phyloP scores from a whole-genome alignment of 345 rosid genomes.

The Salix udensis region DNA sequence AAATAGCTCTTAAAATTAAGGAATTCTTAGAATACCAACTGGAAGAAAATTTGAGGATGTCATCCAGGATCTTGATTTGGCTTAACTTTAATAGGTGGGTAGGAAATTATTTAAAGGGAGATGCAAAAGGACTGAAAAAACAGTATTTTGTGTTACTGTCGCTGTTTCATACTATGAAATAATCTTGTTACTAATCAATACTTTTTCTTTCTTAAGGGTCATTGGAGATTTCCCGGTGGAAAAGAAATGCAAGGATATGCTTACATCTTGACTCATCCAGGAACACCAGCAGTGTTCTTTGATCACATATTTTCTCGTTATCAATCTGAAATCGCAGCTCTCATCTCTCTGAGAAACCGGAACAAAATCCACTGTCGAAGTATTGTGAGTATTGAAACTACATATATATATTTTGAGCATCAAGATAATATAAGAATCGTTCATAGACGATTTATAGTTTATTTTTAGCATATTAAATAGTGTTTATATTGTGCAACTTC shows the following conservation, averaged over 20 bases:
- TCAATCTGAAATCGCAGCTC: conserved; percentile 62
- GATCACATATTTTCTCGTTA: conserved; percentile 77
- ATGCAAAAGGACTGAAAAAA: not conserved
- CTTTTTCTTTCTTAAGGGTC: conserved; percentile 48
- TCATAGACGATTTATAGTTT: not conserved
- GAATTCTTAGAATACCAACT: not conserved
- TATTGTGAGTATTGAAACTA: conserved; percentile 40
- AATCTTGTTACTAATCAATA: not conserved
- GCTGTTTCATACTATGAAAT: not conserved
- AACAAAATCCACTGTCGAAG: conserved; percentile 83
- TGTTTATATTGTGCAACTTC: not conserved
- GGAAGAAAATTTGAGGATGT: not conserved
- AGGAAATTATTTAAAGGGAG: not conserved
- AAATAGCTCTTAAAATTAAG: not conserved
- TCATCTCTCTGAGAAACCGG: conserved; percentile 66
- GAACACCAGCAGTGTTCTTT: conserved; percentile 88
- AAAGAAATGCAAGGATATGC: conserved; percentile 99
- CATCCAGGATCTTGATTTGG: not conserved
- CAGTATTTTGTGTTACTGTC: not conserved
- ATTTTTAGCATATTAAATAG: not conserved
- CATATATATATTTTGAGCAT: not conserved
- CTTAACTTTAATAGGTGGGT: not conserved
- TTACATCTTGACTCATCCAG: conserved; percentile 92
- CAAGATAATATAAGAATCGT: not conserved
- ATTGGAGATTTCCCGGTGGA: conserved; percentile 95